Conservation (phyloP, 2,329 filamentous ascomycete genomes). For the Hypoxylon rubiginosum region DNA sequence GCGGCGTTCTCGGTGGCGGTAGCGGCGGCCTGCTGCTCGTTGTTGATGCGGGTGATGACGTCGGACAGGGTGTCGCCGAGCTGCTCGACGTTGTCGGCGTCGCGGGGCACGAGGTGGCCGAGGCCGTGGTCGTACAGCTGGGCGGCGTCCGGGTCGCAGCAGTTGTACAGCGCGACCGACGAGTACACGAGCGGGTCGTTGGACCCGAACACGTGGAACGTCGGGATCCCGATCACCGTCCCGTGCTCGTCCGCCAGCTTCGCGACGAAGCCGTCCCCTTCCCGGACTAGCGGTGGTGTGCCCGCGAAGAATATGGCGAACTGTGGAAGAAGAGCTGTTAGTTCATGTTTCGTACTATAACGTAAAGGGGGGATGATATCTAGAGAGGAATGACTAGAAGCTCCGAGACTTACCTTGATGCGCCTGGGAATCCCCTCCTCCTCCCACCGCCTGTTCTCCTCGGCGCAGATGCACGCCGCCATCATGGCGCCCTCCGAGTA, state of each 20-base stretch:
- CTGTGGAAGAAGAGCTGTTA: constrained; percentile 41
- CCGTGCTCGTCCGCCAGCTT: constrained; percentile 51
- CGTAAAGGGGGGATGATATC: neutral
- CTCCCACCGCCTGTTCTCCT: constrained; percentile 53
- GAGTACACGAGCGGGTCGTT: constrained; percentile 63
- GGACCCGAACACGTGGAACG: constrained; percentile 56
- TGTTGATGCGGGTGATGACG: constrained; percentile 32
- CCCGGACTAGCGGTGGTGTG: constrained; percentile 52
- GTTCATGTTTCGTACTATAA: neutral
- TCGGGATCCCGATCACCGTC: constrained; percentile 53
- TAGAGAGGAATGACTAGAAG: neutral
- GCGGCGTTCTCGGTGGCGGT: neutral
- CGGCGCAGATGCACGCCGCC: constrained; percentile 57
- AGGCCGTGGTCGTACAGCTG: constrained; percentile 65
- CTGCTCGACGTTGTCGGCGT: constrained; percentile 42
- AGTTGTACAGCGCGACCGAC: constrained; percentile 62
- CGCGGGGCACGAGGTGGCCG: constrained; percentile 63
- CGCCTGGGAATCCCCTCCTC: constrained; percentile 47
- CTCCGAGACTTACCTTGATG: constrained; percentile 38
- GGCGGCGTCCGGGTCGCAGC: constrained; percentile 61
- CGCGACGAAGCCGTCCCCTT: constrained; percentile 45
- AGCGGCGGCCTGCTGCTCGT: neutral
- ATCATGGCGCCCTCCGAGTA: constrained; percentile 64
- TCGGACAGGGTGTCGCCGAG: constrained; percentile 44
- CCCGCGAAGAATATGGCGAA: constrained; percentile 63